Conservation (phyloP, 345 rosid species). For the Pistacia vera region DNA sequence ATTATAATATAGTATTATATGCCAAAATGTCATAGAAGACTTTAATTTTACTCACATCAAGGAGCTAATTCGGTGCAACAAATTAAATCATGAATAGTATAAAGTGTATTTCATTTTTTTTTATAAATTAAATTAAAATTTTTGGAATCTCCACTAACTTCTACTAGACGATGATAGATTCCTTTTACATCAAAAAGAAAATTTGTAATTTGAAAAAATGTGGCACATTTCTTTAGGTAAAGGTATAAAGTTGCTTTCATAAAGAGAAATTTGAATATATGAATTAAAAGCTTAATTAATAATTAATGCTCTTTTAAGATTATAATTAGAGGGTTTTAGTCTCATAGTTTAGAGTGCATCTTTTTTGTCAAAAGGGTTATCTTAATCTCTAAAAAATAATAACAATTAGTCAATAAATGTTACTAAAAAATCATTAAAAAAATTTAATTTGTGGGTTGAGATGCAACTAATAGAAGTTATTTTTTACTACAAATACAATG, state of each 20-base stretch:
- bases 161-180: constrained; percentile 1
- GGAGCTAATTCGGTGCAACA: not conserved
- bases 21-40: not conserved
- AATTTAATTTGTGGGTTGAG: too few relatives aligned
- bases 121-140: not conserved
- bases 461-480: too few relatives aligned
- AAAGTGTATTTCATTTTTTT: not conserved
- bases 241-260: constrained; percentile 2
- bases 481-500: too few relatives aligned
- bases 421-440: too few relatives aligned
- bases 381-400: too few relatives aligned
- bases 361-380: too few relatives aligned
- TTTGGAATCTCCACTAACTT: constrained; percentile 9
- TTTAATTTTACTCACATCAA: not conserved
- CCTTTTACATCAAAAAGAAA: constrained; percentile 9
- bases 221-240: not conserved
- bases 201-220: too few relatives aligned
- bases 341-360: not conserved
- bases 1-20: not conserved
- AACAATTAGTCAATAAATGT: too few relatives aligned
- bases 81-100: not conserved
- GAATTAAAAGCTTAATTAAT: not conserved
- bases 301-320: too few relatives aligned
- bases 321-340: not conserved
- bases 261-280: not conserved